Percentiles rank a stretch among this genome's conserved stretches.
phyloP scores from a whole-genome alignment of 2,329 filamentous ascomycete genomes.

The Penicillium sp. region DNA sequence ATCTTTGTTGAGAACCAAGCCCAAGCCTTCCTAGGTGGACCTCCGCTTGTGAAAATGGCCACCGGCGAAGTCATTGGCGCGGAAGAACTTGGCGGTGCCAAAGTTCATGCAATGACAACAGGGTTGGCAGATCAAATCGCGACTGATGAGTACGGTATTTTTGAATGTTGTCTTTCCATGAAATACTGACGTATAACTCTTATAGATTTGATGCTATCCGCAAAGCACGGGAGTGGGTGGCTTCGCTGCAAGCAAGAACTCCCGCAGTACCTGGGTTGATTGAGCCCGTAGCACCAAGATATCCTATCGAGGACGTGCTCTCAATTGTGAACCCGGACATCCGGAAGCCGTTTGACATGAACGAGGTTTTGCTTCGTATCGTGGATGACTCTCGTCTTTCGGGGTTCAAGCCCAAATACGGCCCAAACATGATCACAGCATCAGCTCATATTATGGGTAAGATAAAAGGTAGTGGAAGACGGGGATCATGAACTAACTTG shows the following conservation, averaged over 20 bases:
- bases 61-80: slow-evolving; percentile 46
- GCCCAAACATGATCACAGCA: slow-evolving; percentile 38
- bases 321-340: slow-evolving; percentile 43
- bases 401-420: slow-evolving; percentile 45
- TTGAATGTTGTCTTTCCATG: background rate
- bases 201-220: slow-evolving; percentile 42
- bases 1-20: slow-evolving; percentile 47
- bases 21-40: slow-evolving; percentile 47
- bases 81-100: slow-evolving; percentile 46
- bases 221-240: slow-evolving; percentile 42
- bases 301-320: slow-evolving; percentile 41
- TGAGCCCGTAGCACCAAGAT: slow-evolving; percentile 27
- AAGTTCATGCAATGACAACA: slow-evolving; percentile 42
- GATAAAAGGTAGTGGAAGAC: background rate
- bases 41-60: slow-evolving; percentile 49
- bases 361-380: slow-evolving; percentile 43
- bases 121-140: slow-evolving; percentile 48
- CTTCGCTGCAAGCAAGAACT: slow-evolving; percentile 18
- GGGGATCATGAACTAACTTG: no score
- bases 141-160: slow-evolving; percentile 37
- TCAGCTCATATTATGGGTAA: slow-evolving; percentile 44
- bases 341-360: slow-evolving; percentile 40
- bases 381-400: slow-evolving; percentile 44
- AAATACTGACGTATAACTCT: background rate
- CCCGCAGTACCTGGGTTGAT: slow-evolving; percentile 3